Evolutionary conservation across 805 yeast species (phyloP).

Genomic region (Candida insectalens): DNA sequence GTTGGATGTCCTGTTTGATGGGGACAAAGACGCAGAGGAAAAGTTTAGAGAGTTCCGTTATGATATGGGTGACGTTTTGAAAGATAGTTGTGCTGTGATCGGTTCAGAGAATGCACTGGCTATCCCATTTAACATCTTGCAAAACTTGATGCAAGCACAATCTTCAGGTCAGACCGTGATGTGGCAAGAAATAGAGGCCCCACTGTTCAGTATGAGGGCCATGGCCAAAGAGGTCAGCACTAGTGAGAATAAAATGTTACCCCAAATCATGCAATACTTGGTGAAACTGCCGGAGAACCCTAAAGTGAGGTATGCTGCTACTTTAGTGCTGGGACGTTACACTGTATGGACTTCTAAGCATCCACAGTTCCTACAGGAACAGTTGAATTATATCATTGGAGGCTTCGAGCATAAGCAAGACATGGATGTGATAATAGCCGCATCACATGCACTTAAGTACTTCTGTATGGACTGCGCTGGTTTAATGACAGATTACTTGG

Average conservation of each 20-base stretch:
- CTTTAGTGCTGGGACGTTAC: slow-evolving; percentile 89
- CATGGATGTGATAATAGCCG: slow-evolving; percentile 61
- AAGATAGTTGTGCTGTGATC: slow-evolving; percentile 87
- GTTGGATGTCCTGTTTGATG: slow-evolving; percentile 43
- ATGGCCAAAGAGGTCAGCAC: slow-evolving; percentile 87
- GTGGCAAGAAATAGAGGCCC: slow-evolving; percentile 89
- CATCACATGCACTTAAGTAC: slow-evolving; percentile 88
- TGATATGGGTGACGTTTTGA: slow-evolving; percentile 95
- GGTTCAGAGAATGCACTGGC: slow-evolving; percentile 64
- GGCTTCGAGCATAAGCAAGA: slow-evolving; percentile 43
- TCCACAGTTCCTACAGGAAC: slow-evolving; percentile 72
- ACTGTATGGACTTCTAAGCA: slow-evolving; percentile 91
- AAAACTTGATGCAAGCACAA: slow-evolving; percentile 21
- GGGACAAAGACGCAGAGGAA: slow-evolving; percentile 77
- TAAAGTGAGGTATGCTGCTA: slow-evolving; percentile 84
- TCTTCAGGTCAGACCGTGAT: slow-evolving; percentile 26
- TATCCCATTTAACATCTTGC: slow-evolving; percentile 60
- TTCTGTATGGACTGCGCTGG: slow-evolving; percentile 86
- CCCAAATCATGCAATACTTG: slow-evolving; percentile 62
- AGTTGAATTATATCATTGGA: slow-evolving; percentile 70
- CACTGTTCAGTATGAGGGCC: slow-evolving; percentile 79
- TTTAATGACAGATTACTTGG: slow-evolving; percentile 54
- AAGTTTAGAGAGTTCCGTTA: slow-evolving; percentile 90
- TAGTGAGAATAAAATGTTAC: slow-evolving; percentile 55
- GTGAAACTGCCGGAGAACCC: slow-evolving; percentile 74